Evolutionary conservation across 768 basidiomycete genomes (phyloP).

Genomic region (Pleurotus salmoneostramineus): DNA sequence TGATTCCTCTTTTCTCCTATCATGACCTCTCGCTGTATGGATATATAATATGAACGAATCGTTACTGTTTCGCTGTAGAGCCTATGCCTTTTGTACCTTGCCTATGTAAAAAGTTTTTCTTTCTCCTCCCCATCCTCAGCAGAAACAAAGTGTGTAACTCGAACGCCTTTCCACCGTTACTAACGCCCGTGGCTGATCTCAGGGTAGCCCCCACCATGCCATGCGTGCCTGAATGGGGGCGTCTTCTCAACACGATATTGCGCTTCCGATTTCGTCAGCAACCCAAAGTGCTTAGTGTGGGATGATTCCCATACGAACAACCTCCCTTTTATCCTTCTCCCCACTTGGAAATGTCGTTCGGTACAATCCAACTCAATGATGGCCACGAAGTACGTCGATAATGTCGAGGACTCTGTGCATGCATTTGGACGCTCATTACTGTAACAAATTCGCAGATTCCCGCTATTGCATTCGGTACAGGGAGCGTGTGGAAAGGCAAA

Average conservation of each 20-base stretch:
- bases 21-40: not conserved
- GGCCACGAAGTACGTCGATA: constrained; percentile 26
- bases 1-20: not conserved
- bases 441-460: constrained; percentile 34
- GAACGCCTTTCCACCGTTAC: no score
- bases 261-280: no score
- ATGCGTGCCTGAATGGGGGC: no score
- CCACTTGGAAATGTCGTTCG: constrained; percentile 33
- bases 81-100: not conserved
- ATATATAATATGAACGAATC: no score
- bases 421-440: not conserved
- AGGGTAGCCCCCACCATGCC: no score
- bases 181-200: no score
- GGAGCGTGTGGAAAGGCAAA: constrained; percentile 37
- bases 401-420: not conserved
- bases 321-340: not conserved
- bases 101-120: no score
- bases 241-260: no score
- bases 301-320: no score
- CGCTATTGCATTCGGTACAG: constrained; percentile 59
- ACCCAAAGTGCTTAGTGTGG: no score
- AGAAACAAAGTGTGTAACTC: no score
- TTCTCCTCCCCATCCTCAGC: not conserved
- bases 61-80: not conserved
- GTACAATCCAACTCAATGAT: constrained; percentile 33